Evolutionary conservation across 2,329 filamentous ascomycete genomes (phyloP).

Genomic region (Gremmenia infestans): DNA sequence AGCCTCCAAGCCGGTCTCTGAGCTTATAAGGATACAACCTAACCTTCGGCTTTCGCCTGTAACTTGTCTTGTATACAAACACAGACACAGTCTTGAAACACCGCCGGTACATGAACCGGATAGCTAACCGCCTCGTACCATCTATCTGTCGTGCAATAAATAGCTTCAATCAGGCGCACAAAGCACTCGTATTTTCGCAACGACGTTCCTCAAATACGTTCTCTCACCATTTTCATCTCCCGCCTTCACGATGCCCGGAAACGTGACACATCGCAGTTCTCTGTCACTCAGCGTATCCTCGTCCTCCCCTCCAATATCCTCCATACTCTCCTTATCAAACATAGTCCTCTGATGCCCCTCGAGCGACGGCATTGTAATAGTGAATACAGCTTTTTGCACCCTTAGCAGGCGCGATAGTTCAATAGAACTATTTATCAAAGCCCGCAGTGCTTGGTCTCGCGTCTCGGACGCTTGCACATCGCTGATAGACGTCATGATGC

Average conservation of each 20-base stretch:
- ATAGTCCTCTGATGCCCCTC: slow-evolving; percentile 46
- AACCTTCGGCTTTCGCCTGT: not conserved
- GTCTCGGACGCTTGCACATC: slow-evolving; percentile 29
- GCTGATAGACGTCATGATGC: slow-evolving; percentile 45
- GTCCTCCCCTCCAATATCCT: slow-evolving; percentile 58
- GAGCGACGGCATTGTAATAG: slow-evolving; percentile 49
- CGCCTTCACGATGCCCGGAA: slow-evolving; percentile 59
- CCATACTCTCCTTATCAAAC: slow-evolving; percentile 58
- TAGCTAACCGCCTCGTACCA: not conserved
- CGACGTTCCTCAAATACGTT: slow-evolving; percentile 56
- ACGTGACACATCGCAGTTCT: slow-evolving; percentile 57
- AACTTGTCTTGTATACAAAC: not conserved
- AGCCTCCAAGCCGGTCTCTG: too few species aligned
- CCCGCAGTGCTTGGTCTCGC: slow-evolving; percentile 49
- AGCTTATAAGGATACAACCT: not conserved
- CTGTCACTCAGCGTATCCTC: slow-evolving; percentile 48
- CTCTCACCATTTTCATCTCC: slow-evolving; percentile 61
- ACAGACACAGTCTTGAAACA: too few species aligned
- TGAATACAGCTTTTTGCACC: slow-evolving; percentile 55
- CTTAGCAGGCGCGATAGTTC: slow-evolving; percentile 52
- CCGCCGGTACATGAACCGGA: not conserved
- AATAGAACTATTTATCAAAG: slow-evolving; percentile 48
- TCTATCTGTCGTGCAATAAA: not conserved
- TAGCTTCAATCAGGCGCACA: slow-evolving; percentile 37
- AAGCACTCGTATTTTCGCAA: slow-evolving; percentile 61